Base-by-base conservation (phyloP, 169 alveolate genomes). In the Babesia gibsoni region DNA sequence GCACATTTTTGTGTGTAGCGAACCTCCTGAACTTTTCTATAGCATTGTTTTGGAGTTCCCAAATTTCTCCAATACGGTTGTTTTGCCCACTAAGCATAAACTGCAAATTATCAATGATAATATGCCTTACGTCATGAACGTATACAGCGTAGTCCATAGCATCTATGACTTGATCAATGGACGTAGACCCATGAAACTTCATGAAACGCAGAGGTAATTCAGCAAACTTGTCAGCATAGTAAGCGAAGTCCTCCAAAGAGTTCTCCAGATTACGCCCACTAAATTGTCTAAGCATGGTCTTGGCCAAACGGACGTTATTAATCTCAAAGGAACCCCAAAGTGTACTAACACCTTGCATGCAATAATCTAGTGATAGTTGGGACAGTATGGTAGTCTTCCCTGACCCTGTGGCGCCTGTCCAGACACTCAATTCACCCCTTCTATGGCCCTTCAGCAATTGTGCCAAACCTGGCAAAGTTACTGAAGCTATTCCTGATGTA, bases 361-460 rank as follows among this genome's bases (percentile, higher is more conserved):
- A 88, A 66, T 94, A 94, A 81, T 96, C 99, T 32, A 96, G 73
- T 0, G 98, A 95, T 0, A 93, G 67, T 66, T 96, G 95, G 16
- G 98, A 92, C 22, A 96, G 82, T 7, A 94, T 89, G 1, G 99
- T 96, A 3, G 99, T 96, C 87, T 96, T 96, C 46, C 99, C 99
- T n/a, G 94, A 87, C 10, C 99, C 99, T 12, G 99, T 95, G 2
- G 96, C 91, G n/a, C 99, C 99, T 10, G 99, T 96, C 85, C 97
- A 86, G 23, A 96, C 86, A 16, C 97, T 89, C 63, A 96, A 65
- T 67, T 96, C 99, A 32, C 99, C 99, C 59, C 86, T 79, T 41
- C 99, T 84, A 50, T 93, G 90, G 20, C 99, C 99, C 64, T 53
- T 91, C 64, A 77, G 66, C 70, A 84, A 86, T 67, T 89, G 74